phyloP scores from a whole-genome alignment of 2,329 filamentous ascomycete species.

The Metarhizium guizhouense region DNA sequence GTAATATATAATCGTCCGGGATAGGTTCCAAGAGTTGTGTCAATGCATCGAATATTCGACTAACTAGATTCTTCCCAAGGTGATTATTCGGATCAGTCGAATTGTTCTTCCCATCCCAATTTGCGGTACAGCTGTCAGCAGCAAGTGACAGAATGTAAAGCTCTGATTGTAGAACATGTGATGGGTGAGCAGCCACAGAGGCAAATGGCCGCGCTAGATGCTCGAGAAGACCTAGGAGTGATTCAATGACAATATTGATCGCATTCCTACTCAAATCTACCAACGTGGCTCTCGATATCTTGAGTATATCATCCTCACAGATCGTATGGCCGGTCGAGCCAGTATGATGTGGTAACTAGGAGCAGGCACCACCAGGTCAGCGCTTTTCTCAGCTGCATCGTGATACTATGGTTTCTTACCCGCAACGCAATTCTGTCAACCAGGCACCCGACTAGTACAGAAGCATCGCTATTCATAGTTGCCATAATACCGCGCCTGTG shows the following conservation, averaged over 20 bases:
- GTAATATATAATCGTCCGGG: conserved; percentile 46
- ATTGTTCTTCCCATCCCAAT: conserved; percentile 35
- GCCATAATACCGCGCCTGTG: background rate
- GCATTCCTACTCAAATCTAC: conserved; percentile 49
- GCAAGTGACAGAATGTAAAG: conserved; percentile 54
- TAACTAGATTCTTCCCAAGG: conserved; percentile 42
- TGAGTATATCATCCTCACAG: conserved; percentile 50
- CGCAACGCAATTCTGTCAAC: conserved; percentile 54
- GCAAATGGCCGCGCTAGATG: conserved; percentile 48
- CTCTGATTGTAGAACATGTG: conserved; percentile 54
- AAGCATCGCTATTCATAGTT: conserved; percentile 47
- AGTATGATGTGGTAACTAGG: conserved; percentile 9
- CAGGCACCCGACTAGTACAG: conserved; percentile 48
- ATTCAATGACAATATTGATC: conserved; percentile 45
- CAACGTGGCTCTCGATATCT: conserved; percentile 52
- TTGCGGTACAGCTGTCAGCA: conserved; percentile 55
- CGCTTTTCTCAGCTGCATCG: background rate
- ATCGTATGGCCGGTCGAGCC: conserved; percentile 4
- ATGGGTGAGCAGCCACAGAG: conserved; percentile 41
- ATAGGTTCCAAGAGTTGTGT: conserved; percentile 50
- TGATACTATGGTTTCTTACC: conserved; percentile 29
- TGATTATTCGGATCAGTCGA: conserved; percentile 15
- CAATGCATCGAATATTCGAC: conserved; percentile 45
- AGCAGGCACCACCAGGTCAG: background rate
- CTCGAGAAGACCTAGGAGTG: conserved; percentile 48